Base-by-base conservation (phyloP, 2,329 filamentous ascomycete genomes). In the Xylariales sp. region DNA sequence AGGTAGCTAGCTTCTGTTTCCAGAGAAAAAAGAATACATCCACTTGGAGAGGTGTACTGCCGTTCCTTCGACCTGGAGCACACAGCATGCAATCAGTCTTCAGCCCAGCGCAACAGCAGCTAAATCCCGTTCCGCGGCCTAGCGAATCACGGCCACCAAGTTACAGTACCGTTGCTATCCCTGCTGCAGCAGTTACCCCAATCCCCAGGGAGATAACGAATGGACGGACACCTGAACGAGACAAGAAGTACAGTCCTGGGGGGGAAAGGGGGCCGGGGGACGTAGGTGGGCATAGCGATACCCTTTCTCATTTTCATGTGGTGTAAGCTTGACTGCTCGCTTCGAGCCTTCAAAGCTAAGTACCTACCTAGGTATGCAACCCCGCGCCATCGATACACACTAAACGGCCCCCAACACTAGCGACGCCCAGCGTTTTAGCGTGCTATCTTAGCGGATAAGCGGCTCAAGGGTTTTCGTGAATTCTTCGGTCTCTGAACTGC, bases 81-180 rank as follows among this genome's bases (percentile, higher is more conserved):
- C 16, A 11, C 27, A 16, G n/a, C n/a, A n/a, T n/a, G n/a, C n/a
- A n/a, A n/a, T n/a, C n/a, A n/a, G n/a, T n/a, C 29, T 16, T 56
- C 51, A 56, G 52, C 54, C 54, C 52, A 55, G 54, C 52, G 38
- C 37, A 31, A 44, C 7, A 27, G 7, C 7, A 27, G 24, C n/a
- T 27, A 8, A 39, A 39, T 33, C 44, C 49, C 50, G 50, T 52
- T 51, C 45, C 41, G 28, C 42, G 40, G 44, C 46, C 44, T 38
- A 50, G 47, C 55, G 48, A 57, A 57, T 57, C 53, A 54, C 25
- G 40, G 40, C 45, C 25, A 47, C 46, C 43, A 45, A 40, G 40
- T 19, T 27, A 36, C 44, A 7, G 10, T 10, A 9, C n/a, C 8
- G 12, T 18, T 36, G 33, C 21, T 27, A 56, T 40, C 53, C 55